These are phyloP conservation scores for Xylaria telfairii DNA, from an alignment of 495 filamentous ascomycete species.

Conservation along the genomic window DNA sequence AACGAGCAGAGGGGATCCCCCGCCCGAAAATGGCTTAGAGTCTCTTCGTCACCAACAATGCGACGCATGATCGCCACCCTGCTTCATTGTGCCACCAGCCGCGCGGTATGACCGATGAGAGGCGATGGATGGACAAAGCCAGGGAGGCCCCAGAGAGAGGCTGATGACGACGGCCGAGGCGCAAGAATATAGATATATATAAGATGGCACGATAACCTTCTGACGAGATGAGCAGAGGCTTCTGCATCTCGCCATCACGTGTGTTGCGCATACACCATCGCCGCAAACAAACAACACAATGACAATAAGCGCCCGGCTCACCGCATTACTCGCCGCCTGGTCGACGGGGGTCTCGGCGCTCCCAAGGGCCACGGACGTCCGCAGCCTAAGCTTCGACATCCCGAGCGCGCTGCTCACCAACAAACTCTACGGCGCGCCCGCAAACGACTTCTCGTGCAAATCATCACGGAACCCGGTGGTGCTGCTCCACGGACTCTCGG, in stretches of 20 bases:
- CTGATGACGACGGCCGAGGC: constrained; percentile 4
- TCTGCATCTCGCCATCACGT: neutral
- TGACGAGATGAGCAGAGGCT: neutral
- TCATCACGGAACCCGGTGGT: constrained; percentile 55
- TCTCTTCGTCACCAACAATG: neutral
- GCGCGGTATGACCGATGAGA: neutral
- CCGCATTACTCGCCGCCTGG: constrained; percentile 2
- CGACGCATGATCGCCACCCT: neutral
- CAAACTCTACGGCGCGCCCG: constrained; percentile 37
- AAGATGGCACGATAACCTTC: neutral
- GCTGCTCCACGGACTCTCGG: constrained; percentile 59
- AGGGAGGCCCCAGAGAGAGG: constrained; percentile 6
- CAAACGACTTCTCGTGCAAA: constrained; percentile 38
- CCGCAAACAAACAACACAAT: constrained; percentile 12
- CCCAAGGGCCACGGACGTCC: neutral
- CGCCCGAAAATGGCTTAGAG: constrained; percentile 19
- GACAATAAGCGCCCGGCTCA: neutral
- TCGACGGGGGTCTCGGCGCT: constrained; percentile 10
- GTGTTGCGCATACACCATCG: neutral
- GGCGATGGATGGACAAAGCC: neutral
- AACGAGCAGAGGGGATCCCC: constrained; percentile 6
- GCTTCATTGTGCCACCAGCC: neutral
- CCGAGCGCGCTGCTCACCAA: constrained; percentile 29
- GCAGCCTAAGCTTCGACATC: constrained; percentile 22
- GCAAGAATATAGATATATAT: neutral